A percentile compares a stretch with the other conserved stretches of the same genome.
Conservation (phyloP, 1,284 basidiomycete species). For the Thelephora terrestris region DNA sequence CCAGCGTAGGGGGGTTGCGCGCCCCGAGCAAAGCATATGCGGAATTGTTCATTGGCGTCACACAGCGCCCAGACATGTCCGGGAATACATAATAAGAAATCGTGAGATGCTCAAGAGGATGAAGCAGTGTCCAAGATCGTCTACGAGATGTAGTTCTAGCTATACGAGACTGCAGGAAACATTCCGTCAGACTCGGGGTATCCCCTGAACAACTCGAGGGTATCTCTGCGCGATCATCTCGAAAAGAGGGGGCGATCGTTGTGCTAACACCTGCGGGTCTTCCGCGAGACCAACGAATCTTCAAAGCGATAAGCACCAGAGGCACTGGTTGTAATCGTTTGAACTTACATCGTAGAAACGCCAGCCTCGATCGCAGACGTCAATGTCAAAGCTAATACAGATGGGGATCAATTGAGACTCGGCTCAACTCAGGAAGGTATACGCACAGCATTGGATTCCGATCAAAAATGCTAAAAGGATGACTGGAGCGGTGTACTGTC, state of each 20-base stretch:
- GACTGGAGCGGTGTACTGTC: constrained; percentile 71
- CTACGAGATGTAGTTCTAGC: neutral
- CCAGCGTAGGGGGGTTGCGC: no score
- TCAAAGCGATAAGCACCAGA: constrained; percentile 3
- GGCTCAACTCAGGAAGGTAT: constrained; percentile 5
- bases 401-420: neutral
- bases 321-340: neutral
- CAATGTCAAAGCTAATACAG: constrained; percentile 46
- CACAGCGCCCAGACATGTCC: no score
- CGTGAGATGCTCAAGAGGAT: no score
- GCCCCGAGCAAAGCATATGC: no score
- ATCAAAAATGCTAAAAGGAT: constrained; percentile 77
- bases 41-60: no score
- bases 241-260: constrained; percentile 67
- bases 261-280: constrained; percentile 67
- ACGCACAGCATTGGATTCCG: constrained; percentile 60
- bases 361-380: constrained; percentile 69
- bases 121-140: no score
- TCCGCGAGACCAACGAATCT: constrained; percentile 80
- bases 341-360: constrained; percentile 67
- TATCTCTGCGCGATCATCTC: constrained; percentile 54
- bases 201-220: constrained; percentile 46
- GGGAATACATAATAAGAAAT: no score
- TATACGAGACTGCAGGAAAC: neutral
- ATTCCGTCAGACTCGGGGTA: constrained; percentile 25